Conservation (phyloP, 352 stramenopile genomes). For the Phytophthora pini region DNA sequence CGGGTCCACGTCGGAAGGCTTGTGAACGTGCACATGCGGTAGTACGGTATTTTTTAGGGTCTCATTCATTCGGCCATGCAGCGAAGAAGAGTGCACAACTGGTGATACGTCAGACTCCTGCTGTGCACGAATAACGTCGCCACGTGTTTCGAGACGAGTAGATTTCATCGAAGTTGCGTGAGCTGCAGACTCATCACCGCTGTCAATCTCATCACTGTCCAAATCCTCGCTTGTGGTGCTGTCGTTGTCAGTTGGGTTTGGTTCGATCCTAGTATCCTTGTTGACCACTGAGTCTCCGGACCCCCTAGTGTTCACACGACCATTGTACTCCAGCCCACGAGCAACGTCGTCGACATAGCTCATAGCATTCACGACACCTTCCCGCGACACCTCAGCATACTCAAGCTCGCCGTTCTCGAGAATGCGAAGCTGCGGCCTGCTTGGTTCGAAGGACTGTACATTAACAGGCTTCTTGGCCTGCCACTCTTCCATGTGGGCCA, state of each 20-base stretch:
- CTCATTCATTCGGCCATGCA: too few relatives aligned
- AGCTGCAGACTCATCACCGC: constrained; percentile 35
- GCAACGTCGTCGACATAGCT: not conserved
- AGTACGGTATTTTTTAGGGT: too few relatives aligned
- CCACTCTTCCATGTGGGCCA: constrained; percentile 65
- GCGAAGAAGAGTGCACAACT: too few relatives aligned
- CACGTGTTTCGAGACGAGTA: constrained; percentile 61
- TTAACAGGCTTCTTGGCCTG: constrained; percentile 61
- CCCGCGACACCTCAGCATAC: constrained; percentile 62
- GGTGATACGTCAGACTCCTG: too few relatives aligned
- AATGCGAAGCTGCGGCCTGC: constrained; percentile 58
- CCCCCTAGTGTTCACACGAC: constrained; percentile 11
- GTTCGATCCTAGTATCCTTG: constrained; percentile 57
- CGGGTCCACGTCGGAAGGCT: too few relatives aligned
- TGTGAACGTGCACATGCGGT: too few relatives aligned
- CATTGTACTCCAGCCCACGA: not conserved
- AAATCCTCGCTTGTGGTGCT: constrained; percentile 12
- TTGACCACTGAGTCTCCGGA: constrained; percentile 31
- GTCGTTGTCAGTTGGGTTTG: constrained; percentile 51
- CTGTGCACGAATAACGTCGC: constrained; percentile 45
- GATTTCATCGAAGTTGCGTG: constrained; percentile 32
- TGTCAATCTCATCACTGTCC: constrained; percentile 47
- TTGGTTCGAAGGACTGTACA: constrained; percentile 62
- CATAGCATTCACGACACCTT: constrained; percentile 55
- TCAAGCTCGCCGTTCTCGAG: constrained; percentile 54